Base-by-base conservation (phyloP, 169 alveolate genomes). In the Plasmodium berghei region DNA sequence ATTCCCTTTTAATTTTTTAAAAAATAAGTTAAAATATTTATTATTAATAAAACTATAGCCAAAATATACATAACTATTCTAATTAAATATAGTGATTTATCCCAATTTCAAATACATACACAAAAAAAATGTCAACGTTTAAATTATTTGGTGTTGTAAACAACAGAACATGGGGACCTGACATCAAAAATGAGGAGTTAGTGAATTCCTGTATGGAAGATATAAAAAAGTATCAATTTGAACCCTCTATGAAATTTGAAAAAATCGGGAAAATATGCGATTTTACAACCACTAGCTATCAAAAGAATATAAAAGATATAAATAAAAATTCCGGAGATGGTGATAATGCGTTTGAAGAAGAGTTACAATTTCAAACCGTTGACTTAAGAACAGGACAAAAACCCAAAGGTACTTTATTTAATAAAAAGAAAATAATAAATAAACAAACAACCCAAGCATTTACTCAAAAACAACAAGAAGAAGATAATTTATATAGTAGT, bases 251-350 rank as follows among this genome's bases (percentile, higher is more conserved):
- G 92, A 95, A 94, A 91, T 69, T 94, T 54, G 97, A 95, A 55
- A 92, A 93, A 40, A 95, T 93, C 74, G 94, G 95, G 24, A 91
- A 93, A 45, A 92, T 94, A n/a, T 95, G 97, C 34, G 97, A 95
- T 87, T 95, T 95, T 80, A 94, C 97, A 3, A 91, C 72, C 75
- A 87, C 93, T 73, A 94, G 92, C 52, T 94, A 95, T 83, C 96
- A 94, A 86, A 92, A 89, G 69, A 90, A 58, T 52, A 55, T 72
- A 26, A 88, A 94, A 26, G 96, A 94, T 46, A 89, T 89, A 14
- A 91, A 88, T 49, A 86, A 93, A n/a, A 83, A 49, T 72, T 46
- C 93, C 8, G 80, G 74, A 61, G 92, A 92, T 28, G 85, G 87
- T 22, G 73, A 34, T 49, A 74, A 94, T 61, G 85, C 85, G 0